Evolutionary conservation across 2,329 filamentous ascomycete species (phyloP).

Genomic region (Fusarium sp.): DNA sequence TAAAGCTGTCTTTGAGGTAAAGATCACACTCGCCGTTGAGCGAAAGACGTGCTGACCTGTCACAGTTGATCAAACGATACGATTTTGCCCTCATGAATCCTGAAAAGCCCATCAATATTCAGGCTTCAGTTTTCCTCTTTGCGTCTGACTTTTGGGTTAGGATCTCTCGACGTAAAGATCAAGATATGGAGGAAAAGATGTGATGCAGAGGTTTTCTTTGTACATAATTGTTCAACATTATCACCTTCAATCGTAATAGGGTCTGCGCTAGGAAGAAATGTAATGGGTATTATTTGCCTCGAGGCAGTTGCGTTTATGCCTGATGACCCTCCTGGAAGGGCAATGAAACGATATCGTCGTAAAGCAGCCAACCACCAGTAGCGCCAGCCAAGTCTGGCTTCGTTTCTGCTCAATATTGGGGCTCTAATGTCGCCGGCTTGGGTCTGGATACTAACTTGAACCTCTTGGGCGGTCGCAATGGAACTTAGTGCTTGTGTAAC

Average conservation of each 20-base stretch:
- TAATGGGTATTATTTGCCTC: background rate
- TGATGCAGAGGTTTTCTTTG: background rate
- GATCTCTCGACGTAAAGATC: constrained; percentile 37
- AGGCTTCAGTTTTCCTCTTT: constrained; percentile 51
- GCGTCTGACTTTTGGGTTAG: constrained; percentile 52
- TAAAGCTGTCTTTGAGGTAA: constrained; percentile 62
- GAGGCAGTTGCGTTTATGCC: background rate
- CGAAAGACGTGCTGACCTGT: background rate
- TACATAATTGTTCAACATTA: background rate
- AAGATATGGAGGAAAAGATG: too few species aligned
- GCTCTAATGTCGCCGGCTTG: background rate
- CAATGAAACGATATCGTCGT: background rate
- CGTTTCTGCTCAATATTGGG: background rate
- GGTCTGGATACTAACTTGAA: background rate
- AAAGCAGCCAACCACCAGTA: background rate
- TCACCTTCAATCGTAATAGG: background rate
- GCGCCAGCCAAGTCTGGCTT: too few species aligned
- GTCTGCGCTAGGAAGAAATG: background rate
- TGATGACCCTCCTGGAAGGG: background rate
- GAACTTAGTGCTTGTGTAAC: background rate
- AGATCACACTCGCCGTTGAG: rapidly evolving
- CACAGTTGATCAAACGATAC: constrained; percentile 48
- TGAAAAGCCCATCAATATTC: constrained; percentile 48
- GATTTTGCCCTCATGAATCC: constrained; percentile 51
- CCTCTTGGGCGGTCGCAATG: background rate